Conservation (phyloP, 371 early-diverging fungal species). For the Amoeboaphelidium protococcarum region DNA sequence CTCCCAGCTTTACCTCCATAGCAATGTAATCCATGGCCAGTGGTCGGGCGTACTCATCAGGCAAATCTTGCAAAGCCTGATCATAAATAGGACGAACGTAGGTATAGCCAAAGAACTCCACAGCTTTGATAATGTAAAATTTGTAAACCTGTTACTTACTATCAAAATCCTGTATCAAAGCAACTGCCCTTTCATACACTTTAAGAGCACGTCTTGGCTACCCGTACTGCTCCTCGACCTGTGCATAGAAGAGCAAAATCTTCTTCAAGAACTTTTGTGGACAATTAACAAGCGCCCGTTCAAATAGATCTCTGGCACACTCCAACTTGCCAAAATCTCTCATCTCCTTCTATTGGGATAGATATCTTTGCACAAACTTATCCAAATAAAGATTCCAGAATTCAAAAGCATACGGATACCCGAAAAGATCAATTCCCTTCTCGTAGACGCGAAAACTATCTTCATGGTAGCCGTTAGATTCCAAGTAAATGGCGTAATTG, state of each 20-base stretch:
- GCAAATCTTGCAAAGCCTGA: slow-evolving; percentile 56
- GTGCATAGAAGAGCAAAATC: slow-evolving; percentile 70
- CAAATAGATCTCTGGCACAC: slow-evolving; percentile 79
- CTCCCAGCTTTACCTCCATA: slow-evolving; percentile 67
- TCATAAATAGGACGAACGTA: slow-evolving; percentile 71
- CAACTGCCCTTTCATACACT: slow-evolving; percentile 71
- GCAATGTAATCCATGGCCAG: slow-evolving; percentile 59
- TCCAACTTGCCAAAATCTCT: slow-evolving; percentile 61
- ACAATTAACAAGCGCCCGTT: slow-evolving; percentile 66
- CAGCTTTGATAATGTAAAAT: slow-evolving; percentile 69
- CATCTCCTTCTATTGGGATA: slow-evolving; percentile 1
- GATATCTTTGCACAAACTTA: slow-evolving; percentile 56
- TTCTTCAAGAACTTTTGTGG: slow-evolving; percentile 64
- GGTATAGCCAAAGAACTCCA: slow-evolving; percentile 56
- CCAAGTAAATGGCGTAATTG: slow-evolving; percentile 71
- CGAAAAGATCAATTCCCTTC: slow-evolving; percentile 79
- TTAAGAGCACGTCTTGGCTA: slow-evolving; percentile 70
- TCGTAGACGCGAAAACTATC: slow-evolving; percentile 83
- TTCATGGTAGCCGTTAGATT: slow-evolving; percentile 69
- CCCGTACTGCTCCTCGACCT: slow-evolving; percentile 78
- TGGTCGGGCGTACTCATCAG: slow-evolving; percentile 47
- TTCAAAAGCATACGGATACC: slow-evolving; percentile 86
- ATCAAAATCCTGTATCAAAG: slow-evolving; percentile 35
- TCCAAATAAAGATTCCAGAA: slow-evolving; percentile 85
- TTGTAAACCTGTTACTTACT: slow-evolving; percentile 54